Percentiles rank a stretch among this genome's conserved stretches.
These are phyloP conservation scores for Cubamyces lactineus DNA, from an alignment of 768 basidiomycete genomes.

Conservation along the genomic window DNA sequence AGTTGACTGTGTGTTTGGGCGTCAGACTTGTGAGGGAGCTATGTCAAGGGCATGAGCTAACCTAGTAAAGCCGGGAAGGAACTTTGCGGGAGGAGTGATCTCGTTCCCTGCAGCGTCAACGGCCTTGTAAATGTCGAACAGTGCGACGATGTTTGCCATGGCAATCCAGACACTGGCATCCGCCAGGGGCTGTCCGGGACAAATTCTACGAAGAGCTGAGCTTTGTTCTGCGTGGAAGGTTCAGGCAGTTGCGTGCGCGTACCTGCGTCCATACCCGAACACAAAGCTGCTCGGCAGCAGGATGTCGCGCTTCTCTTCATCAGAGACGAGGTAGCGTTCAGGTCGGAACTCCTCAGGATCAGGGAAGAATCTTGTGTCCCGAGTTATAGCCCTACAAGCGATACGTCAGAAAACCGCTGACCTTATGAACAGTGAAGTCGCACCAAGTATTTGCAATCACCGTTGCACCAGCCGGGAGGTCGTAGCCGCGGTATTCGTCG, in stretches of 20 bases:
- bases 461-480: constrained; percentile 32
- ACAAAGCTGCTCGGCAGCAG: constrained; percentile 18
- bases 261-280: constrained; percentile 28
- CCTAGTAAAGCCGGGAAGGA: constrained; percentile 49
- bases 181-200: constrained; percentile 58
- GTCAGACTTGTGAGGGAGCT: no score
- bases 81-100: constrained; percentile 42
- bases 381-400: constrained; percentile 30
- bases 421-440: not conserved
- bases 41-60: constrained; percentile 18
- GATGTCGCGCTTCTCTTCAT: not conserved
- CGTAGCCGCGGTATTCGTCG: constrained; percentile 34
- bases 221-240: no score
- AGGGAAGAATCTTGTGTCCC: constrained; percentile 36
- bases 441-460: constrained; percentile 31
- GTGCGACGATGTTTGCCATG: constrained; percentile 43
- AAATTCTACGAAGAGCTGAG: constrained; percentile 43
- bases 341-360: constrained; percentile 53
- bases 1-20: no score
- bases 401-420: no score
- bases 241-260: not conserved
- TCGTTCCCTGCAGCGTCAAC: constrained; percentile 45
- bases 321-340: constrained; percentile 37
- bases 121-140: constrained; percentile 45
- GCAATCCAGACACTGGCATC: constrained; percentile 51